Base-by-base conservation (phyloP, 306 rosid species). In the Acacia confusa region DNA sequence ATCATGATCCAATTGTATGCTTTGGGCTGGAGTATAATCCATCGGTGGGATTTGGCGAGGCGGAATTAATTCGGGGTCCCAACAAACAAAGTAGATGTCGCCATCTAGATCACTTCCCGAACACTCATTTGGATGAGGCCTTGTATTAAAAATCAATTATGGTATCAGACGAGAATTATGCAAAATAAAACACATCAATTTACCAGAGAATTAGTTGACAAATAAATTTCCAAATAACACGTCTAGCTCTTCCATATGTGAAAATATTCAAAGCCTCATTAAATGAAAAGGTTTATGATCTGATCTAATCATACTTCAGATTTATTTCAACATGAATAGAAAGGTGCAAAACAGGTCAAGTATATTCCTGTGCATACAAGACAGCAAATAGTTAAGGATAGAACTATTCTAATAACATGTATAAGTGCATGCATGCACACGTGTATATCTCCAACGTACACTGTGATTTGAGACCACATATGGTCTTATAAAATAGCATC, bases 101-200 rank as follows among this genome's bases (percentile, higher is more conserved):
- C 98, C 97, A 78, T 91, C 97, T 45, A 94, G 84, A 82, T 94
- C 97, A 69, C 97, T 92, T 74, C 98, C 97, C 7, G 97, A 94
- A 70, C 97, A 94, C 78, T 92, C 98, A 80, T 92, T 94, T 70
- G 97, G 92, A 75, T 94, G 98, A 74, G 98, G 98, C 30, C 98
- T 94, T 78, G 52, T 3, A 74, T 79, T 15, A 67, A 52, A 79
- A 77, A 70, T 55, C 57, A 79, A 36, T 40, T 68, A 68, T 17
- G 38, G 72, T 34, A 79, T 80, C 75, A 86, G 38, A 14, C 17
- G 44, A 47, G 17, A 47, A 11, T 47, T 3, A 2, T 13, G 19
- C 17, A 47, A 47, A 47, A 47, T 19, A 61, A 75, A 57, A 36
- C 74, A 57, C 19, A 19, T 78, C 48, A 68, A 68, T 20, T 71